Percentiles rank a stretch among this genome's conserved stretches.
Evolutionary conservation across 768 basidiomycete genomes (phyloP).

Genomic region (Kwoniella sp.): DNA sequence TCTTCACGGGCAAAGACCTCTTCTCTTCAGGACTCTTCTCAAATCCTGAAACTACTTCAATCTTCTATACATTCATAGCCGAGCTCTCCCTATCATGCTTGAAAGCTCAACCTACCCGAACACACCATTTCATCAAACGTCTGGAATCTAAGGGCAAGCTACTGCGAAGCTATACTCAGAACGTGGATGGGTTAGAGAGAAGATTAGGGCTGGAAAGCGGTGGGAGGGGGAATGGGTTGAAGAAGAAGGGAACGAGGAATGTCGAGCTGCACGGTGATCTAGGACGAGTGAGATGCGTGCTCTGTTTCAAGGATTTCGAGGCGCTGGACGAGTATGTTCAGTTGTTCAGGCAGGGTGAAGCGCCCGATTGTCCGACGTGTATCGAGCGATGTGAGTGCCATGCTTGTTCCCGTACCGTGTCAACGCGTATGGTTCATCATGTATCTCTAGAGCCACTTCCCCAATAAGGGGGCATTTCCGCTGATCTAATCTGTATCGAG

Average conservation of each 20-base stretch:
- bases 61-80: constrained; percentile 95
- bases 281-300: constrained; percentile 80
- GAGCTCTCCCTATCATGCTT: constrained; percentile 73
- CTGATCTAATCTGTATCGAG: neutral
- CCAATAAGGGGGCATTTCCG: neutral
- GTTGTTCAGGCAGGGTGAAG: constrained; percentile 68
- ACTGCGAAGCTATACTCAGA: constrained; percentile 91
- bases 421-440: too few species aligned
- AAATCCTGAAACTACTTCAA: constrained; percentile 76
- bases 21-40: constrained; percentile 92
- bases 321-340: constrained; percentile 67
- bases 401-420: neutral
- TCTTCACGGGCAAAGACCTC: constrained; percentile 88
- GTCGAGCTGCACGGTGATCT: constrained; percentile 95
- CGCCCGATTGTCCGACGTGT: constrained; percentile 89
- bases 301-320: constrained; percentile 77
- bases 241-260: constrained; percentile 73
- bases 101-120: constrained; percentile 72
- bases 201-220: constrained; percentile 72
- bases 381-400: constrained; percentile 69
- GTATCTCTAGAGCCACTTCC: neutral
- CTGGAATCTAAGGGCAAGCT: constrained; percentile 82
- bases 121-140: constrained; percentile 83
- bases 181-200: constrained; percentile 93
- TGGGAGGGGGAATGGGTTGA: constrained; percentile 66